Conservation (phyloP, 306 rosid genomes). For the Lathyrus tuberosus region DNA sequence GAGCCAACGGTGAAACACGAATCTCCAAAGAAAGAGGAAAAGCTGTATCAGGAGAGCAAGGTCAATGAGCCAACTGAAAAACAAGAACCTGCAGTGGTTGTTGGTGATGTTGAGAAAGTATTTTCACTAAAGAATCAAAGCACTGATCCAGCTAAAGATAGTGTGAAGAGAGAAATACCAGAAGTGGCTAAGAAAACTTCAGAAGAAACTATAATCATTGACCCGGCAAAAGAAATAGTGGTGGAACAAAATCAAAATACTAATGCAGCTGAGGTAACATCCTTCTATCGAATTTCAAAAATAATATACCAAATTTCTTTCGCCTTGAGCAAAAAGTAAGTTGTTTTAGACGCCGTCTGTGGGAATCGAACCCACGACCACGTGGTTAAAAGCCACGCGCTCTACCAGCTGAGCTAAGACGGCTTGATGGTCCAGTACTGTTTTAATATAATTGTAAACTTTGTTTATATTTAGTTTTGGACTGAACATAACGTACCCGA, state of each 20-base stretch:
- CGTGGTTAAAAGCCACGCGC: no score
- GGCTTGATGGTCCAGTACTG: no score
- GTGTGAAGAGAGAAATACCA: not conserved
- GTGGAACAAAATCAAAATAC: not conserved
- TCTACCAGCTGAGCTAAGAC: no score
- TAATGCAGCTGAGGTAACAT: not conserved
- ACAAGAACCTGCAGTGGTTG: conserved; percentile 17
- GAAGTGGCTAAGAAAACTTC: no score
- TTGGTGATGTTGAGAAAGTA: not conserved
- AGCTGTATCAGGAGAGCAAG: conserved; percentile 21
- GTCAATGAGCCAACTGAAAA: conserved; percentile 19
- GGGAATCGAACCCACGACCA: no score
- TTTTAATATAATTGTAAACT: no score
- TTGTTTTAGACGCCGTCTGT: no score
- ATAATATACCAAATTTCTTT: no score
- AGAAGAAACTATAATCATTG: conserved; percentile 23
- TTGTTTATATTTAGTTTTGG: no score
- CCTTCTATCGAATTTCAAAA: no score
- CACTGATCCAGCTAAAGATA: not conserved
- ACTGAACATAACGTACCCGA: no score
- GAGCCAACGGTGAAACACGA: conserved; percentile 34
- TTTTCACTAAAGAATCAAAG: not conserved
- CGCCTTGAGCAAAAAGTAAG: no score
- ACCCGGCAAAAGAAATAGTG: not conserved
- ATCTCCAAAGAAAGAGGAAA: conserved; percentile 30